Percentiles rank a stretch among this genome's conserved stretches.
These are phyloP conservation scores for Artemisia annua DNA, from an alignment of 129 eudicot genomes.

Conservation along the genomic window DNA sequence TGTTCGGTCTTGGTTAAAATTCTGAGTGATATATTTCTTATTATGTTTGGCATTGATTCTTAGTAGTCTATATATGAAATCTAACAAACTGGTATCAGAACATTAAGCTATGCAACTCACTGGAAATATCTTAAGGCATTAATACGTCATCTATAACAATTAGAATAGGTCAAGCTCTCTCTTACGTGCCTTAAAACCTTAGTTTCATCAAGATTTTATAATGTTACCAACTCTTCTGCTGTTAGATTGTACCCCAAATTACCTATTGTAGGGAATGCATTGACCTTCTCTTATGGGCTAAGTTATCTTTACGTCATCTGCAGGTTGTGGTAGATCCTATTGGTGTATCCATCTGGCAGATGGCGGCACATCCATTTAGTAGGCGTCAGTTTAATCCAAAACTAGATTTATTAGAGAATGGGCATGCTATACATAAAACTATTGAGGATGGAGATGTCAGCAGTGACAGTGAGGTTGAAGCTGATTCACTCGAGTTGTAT, in stretches of 20 bases:
- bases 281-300: not conserved
- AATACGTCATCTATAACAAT: not conserved
- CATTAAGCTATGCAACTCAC: not conserved
- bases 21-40: no score
- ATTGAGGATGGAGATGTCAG: conserved; percentile 34
- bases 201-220: not conserved
- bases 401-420: conserved; percentile 43
- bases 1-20: no score
- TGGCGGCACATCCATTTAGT: conserved; percentile 56
- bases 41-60: no score
- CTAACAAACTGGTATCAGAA: not conserved
- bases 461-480: conserved; percentile 62
- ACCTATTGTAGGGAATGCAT: not conserved
- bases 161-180: not conserved
- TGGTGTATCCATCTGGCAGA: conserved; percentile 88
- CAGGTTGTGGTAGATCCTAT: conserved; percentile 83
- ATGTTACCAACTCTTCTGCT: not conserved
- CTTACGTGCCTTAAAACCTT: not conserved
- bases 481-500: conserved; percentile 42
- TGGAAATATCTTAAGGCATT: not conserved
- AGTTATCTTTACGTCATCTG: conserved; percentile 11
- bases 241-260: not conserved
- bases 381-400: conserved; percentile 8
- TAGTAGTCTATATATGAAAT: not conserved
- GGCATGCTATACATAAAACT: conserved; percentile 34